Conservation (phyloP, 208 protist species). For the Wallacemonas sp. region DNA sequence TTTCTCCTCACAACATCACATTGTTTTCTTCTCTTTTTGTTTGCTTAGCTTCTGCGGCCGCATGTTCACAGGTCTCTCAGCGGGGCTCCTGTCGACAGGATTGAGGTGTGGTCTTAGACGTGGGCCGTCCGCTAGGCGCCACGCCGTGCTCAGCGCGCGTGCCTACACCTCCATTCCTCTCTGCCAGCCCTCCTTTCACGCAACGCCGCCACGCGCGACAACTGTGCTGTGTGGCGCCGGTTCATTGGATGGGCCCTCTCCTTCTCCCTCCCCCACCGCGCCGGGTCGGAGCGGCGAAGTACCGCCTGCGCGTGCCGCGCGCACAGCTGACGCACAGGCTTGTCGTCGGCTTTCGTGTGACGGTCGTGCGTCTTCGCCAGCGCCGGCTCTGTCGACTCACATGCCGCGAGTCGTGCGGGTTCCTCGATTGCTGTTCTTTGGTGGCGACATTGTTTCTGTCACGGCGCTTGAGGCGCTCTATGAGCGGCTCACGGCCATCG, state of each 20-base stretch:
- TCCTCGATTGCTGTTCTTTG: conserved; percentile 80
- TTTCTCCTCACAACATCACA: neutral
- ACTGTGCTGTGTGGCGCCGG: neutral
- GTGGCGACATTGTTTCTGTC: conserved; percentile 76
- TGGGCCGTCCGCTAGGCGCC: too few relatives aligned
- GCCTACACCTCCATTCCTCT: conserved; percentile 26
- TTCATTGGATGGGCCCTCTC: too few relatives aligned
- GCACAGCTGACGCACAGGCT: neutral
- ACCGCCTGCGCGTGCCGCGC: neutral
- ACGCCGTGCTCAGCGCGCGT: neutral
- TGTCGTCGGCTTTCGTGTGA: neutral
- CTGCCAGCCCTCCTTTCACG: neutral
- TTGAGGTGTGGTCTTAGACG: too few relatives aligned
- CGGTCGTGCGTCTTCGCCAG: neutral
- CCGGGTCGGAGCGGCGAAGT: too few relatives aligned
- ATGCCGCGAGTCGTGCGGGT: conserved; percentile 28
- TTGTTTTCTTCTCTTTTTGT: conserved; percentile 3
- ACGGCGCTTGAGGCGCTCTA: conserved; percentile 70
- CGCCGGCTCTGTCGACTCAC: neutral
- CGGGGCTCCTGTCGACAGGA: too few relatives aligned
- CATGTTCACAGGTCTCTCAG: too few relatives aligned
- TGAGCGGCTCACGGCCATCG: conserved; percentile 52
- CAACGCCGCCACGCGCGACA: neutral
- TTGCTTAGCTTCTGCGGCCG: neutral
- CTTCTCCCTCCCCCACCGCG: too few relatives aligned